phyloP scores from a whole-genome alignment of 306 rosid species.

The Casuarina glauca region DNA sequence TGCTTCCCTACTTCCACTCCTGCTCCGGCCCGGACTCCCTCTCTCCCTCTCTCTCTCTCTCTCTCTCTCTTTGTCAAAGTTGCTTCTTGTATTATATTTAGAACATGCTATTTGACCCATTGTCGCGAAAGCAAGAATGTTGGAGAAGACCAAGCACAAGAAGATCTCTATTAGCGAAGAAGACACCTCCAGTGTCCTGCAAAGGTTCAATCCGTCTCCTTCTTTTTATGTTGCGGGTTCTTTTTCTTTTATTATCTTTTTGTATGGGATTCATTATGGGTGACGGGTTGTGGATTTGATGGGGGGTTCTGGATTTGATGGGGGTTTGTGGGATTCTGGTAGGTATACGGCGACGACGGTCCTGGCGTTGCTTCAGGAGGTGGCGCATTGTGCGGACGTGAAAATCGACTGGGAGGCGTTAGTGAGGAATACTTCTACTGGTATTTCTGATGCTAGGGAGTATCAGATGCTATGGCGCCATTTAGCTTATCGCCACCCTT shows the following conservation, averaged over 20 bases:
- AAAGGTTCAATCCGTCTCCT: slow-evolving; percentile 36
- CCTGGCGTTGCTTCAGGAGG: slow-evolving; percentile 68
- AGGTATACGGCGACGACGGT: slow-evolving; percentile 63
- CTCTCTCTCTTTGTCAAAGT: background rate
- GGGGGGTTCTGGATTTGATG: background rate
- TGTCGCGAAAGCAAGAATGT: slow-evolving; percentile 33
- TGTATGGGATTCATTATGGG: background rate
- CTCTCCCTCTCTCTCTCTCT: background rate
- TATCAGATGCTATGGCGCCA: slow-evolving; percentile 96
- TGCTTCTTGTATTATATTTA: background rate
- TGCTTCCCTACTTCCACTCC: background rate
- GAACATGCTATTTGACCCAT: background rate
- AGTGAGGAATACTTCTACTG: slow-evolving; percentile 68
- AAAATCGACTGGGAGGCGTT: slow-evolving; percentile 79
- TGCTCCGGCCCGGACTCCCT: background rate
- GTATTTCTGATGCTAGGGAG: slow-evolving; percentile 79
- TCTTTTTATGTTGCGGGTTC: background rate
- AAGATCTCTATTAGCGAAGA: slow-evolving; percentile 50
- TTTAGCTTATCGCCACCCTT: slow-evolving; percentile 63
- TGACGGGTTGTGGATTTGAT: background rate
- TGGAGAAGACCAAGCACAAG: slow-evolving; percentile 32
- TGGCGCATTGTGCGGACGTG: slow-evolving; percentile 38
- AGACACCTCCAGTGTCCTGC: slow-evolving; percentile 46
- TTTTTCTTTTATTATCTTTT: background rate
- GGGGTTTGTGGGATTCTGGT: slow-evolving; percentile 4